Evolutionary conservation across 805 yeast species (phyloP).

Genomic region (Ogataea paraovalis): DNA sequence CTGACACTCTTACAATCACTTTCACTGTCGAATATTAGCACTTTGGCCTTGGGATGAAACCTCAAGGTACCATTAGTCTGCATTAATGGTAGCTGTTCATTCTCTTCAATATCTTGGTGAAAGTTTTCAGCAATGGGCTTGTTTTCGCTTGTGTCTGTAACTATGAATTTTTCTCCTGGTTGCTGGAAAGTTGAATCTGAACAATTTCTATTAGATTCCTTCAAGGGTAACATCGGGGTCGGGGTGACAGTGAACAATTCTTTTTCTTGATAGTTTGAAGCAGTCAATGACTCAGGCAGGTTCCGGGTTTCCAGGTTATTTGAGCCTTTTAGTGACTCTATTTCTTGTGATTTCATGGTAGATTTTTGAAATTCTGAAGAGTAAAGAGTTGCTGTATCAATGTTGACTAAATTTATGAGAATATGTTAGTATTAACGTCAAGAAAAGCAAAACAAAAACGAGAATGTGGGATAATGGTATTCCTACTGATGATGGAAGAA

Average conservation of each 20-base stretch:
- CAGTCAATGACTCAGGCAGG: background rate
- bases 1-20: conserved; percentile 20
- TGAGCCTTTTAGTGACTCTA: background rate
- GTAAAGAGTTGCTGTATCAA: conserved; percentile 1
- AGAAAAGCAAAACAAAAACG: no score
- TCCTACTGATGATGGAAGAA: background rate
- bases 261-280: no score
- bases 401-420: background rate
- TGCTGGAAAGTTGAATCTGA: background rate
- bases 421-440: background rate
- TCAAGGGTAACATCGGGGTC: no score
- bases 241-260: no score
- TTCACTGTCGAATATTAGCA: conserved; percentile 20
- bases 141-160: background rate
- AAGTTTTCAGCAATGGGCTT: background rate
- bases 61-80: conserved; percentile 6
- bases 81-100: background rate
- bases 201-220: background rate
- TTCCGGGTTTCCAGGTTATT: background rate
- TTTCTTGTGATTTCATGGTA: background rate
- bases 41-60: conserved; percentile 22
- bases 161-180: background rate
- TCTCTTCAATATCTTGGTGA: background rate
- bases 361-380: background rate
- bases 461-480: background rate